A percentile compares a stretch with the other conserved stretches of the same genome.
phyloP scores from a whole-genome alignment of 2,329 filamentous ascomycete species.

The Waltergamsia citrina region DNA sequence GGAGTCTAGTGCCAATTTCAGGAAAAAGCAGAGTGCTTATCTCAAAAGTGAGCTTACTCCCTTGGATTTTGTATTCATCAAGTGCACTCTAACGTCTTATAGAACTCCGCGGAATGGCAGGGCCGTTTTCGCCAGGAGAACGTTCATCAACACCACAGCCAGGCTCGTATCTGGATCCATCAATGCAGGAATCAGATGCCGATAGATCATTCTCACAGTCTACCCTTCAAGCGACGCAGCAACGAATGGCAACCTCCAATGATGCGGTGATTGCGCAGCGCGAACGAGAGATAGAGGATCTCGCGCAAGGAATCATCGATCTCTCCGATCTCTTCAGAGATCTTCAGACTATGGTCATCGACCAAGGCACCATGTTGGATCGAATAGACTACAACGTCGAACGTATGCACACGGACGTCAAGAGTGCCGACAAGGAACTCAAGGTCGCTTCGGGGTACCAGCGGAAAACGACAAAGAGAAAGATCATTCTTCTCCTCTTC shows the following conservation, averaged over 20 bases:
- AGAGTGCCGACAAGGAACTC: constrained; percentile 85
- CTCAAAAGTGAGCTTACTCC: constrained; percentile 70
- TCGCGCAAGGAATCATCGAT: constrained; percentile 96
- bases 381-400: constrained; percentile 98
- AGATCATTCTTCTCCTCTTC: constrained; percentile 82
- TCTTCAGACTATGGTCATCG: constrained; percentile 89
- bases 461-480: constrained; percentile 77
- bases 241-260: constrained; percentile 53
- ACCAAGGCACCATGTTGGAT: constrained; percentile 84
- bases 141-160: constrained; percentile 40
- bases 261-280: constrained; percentile 82
- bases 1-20: constrained; percentile 82
- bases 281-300: constrained; percentile 94
- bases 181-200: constrained; percentile 84
- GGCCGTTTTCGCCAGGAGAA: constrained; percentile 39
- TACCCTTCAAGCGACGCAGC: constrained; percentile 70
- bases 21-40: constrained; percentile 96
- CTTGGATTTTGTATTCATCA: background rate
- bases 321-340: constrained; percentile 95
- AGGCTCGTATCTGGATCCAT: constrained; percentile 67
- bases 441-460: constrained; percentile 85
- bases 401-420: constrained; percentile 86
- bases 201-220: constrained; percentile 89
- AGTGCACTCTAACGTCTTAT: constrained; percentile 7
- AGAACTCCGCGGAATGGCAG: constrained; percentile 66